Percentiles rank a stretch among this genome's conserved stretches.
phyloP scores from a whole-genome alignment of 345 rosid genomes.

The Hibiscus mutabilis region DNA sequence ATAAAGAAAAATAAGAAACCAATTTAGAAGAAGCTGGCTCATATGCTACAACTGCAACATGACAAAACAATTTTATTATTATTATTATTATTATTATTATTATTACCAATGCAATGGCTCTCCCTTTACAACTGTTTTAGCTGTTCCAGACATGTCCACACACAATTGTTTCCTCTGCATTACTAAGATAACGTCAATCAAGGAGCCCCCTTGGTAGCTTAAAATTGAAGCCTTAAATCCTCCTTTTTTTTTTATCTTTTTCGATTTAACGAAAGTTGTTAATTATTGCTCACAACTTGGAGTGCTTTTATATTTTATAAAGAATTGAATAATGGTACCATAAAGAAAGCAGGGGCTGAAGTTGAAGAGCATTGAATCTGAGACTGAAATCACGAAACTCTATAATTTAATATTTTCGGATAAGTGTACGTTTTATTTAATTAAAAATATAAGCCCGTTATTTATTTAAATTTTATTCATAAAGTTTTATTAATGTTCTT shows the following conservation, averaged over 20 bases:
- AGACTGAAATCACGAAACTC: too few relatives aligned
- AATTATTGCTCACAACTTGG: background rate
- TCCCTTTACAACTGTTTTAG: background rate
- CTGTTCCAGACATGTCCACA: background rate
- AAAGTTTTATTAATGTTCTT: too few relatives aligned
- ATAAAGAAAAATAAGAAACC: too few relatives aligned
- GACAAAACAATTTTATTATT: too few relatives aligned
- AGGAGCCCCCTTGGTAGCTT: conserved; percentile 2
- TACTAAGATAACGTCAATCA: conserved; percentile 19
- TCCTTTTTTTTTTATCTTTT: background rate
- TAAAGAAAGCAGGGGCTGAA: background rate
- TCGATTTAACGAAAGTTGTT: background rate
- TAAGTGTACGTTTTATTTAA: too few relatives aligned
- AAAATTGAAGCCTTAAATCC: background rate
- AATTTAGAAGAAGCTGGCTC: background rate
- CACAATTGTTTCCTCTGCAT: background rate
- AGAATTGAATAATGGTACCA: too few relatives aligned
- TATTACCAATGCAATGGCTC: background rate
- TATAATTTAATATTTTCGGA: too few relatives aligned
- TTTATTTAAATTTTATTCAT: too few relatives aligned
- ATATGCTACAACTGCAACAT: background rate
- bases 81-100: background rate
- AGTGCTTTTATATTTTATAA: too few relatives aligned
- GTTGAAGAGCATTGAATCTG: background rate
- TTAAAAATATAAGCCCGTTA: too few relatives aligned